Percentiles rank a stretch among this genome's conserved stretches.
Conservation (phyloP, 148 eudicot genomes). For the Diospyros kaki region DNA sequence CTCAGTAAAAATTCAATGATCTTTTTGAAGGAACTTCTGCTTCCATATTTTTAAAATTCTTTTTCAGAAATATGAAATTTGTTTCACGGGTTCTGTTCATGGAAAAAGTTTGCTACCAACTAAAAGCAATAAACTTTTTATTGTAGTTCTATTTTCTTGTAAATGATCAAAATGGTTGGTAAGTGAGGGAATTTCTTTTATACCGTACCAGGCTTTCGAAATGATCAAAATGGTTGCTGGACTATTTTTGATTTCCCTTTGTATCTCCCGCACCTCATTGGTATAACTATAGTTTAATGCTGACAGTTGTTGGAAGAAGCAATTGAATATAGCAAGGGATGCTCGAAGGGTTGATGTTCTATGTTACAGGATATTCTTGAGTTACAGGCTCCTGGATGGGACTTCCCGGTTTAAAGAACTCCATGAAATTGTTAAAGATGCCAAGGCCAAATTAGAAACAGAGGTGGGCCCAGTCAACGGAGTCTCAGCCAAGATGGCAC, state of each 20-base stretch:
- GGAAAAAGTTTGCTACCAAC: conserved; percentile 1
- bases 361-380: conserved; percentile 67
- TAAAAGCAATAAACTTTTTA: not conserved
- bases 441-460: conserved; percentile 64
- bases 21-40: too few species aligned
- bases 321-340: conserved; percentile 70
- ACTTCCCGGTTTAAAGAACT: conserved; percentile 73
- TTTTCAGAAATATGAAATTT: not conserved
- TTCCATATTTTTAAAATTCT: not conserved
- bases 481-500: conserved; percentile 59
- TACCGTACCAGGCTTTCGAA: not conserved
- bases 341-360: conserved; percentile 83
- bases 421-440: conserved; percentile 62
- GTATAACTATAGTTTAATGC: conserved; percentile 3
- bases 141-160: not conserved
- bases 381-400: conserved; percentile 73
- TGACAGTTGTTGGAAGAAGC: conserved; percentile 89
- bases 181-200: not conserved
- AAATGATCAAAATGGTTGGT: not conserved
- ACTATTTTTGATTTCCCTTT: conserved; percentile 2
- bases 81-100: not conserved
- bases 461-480: conserved; percentile 82
- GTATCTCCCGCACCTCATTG: conserved; percentile 7
- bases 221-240: not conserved
- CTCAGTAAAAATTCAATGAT: too few species aligned